phyloP scores from a whole-genome alignment of 495 filamentous ascomycete genomes.

The Neurospora sp. region DNA sequence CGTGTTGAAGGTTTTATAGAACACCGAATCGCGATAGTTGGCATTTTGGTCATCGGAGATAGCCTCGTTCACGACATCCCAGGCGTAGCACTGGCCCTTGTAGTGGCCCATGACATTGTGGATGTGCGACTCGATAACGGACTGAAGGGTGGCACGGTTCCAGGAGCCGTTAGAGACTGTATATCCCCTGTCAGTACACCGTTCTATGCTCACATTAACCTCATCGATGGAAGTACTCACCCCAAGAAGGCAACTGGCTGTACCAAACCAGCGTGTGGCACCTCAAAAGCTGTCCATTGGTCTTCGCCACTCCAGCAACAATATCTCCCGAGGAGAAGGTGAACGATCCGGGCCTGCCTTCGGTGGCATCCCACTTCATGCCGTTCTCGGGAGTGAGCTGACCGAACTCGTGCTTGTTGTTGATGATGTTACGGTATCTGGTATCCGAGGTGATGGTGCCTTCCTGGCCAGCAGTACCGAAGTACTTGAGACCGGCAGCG shows the following conservation, averaged over 20 bases:
- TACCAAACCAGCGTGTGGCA: constrained; percentile 58
- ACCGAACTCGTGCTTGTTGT: constrained; percentile 46
- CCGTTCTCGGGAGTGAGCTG: constrained; percentile 51
- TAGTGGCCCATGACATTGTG: constrained; percentile 44
- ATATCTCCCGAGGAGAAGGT: constrained; percentile 40
- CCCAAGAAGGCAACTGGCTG: constrained; percentile 49
- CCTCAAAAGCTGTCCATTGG: constrained; percentile 44
- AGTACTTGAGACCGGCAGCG: constrained; percentile 44
- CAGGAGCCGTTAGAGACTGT: constrained; percentile 38
- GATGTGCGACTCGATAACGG: constrained; percentile 36
- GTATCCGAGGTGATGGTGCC: constrained; percentile 36
- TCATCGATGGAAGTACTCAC: constrained; percentile 8
- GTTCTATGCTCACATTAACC: not conserved
- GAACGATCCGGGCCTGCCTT: constrained; percentile 36
- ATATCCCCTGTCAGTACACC: constrained; percentile 36
- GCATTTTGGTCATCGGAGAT: constrained; percentile 30
- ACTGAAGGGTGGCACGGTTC: constrained; percentile 42
- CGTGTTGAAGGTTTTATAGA: constrained; percentile 34
- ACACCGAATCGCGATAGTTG: constrained; percentile 29
- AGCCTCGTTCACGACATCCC: constrained; percentile 50
- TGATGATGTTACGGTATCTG: constrained; percentile 35
- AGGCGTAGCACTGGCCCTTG: constrained; percentile 37
- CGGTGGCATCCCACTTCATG: constrained; percentile 43
- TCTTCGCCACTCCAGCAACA: constrained; percentile 39
- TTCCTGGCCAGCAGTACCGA: constrained; percentile 52